Percentiles rank a stretch among this genome's conserved stretches.
These are phyloP conservation scores for Cystofilobasidium capitatum DNA, from an alignment of 768 basidiomycete genomes.

Conservation along the genomic window DNA sequence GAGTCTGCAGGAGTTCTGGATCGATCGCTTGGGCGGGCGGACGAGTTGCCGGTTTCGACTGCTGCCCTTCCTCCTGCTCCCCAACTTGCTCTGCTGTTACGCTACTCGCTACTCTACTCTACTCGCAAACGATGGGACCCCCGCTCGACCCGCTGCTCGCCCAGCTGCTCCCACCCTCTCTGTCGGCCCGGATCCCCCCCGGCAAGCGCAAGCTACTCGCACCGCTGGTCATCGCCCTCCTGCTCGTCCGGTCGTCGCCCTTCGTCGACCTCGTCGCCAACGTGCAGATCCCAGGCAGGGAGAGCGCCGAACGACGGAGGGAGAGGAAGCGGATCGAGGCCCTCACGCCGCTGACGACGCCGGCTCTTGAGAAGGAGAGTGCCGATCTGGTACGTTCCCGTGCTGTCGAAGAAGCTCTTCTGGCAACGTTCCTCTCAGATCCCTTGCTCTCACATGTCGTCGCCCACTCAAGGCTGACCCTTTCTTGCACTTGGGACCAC, in stretches of 20 bases:
- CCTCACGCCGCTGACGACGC: conserved; percentile 42
- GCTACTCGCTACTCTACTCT: no score
- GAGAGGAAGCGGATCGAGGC: conserved; percentile 34
- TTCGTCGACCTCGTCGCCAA: neutral
- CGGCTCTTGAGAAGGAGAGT: conserved; percentile 38
- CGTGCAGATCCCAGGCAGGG: conserved; percentile 23
- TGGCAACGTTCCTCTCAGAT: neutral
- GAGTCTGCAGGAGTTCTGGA: no score
- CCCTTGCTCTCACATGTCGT: no score
- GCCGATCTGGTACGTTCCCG: conserved; percentile 36
- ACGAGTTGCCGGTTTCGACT: no score
- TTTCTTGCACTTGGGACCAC: neutral
- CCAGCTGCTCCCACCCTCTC: neutral
- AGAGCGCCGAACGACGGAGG: conserved; percentile 24
- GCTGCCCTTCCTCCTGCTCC: no score
- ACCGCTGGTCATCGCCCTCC: neutral
- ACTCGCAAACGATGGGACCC: no score
- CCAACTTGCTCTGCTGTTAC: no score
- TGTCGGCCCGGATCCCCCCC: neutral
- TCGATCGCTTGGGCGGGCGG: no score
- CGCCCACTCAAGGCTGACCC: no score
- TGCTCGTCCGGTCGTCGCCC: conserved; percentile 6
- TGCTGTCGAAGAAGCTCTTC: neutral
- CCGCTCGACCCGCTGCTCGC: neutral
- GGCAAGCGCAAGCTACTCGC: neutral